phyloP scores from a whole-genome alignment of 2,329 filamentous ascomycete species.

The Ceratocystis eucalypticola region DNA sequence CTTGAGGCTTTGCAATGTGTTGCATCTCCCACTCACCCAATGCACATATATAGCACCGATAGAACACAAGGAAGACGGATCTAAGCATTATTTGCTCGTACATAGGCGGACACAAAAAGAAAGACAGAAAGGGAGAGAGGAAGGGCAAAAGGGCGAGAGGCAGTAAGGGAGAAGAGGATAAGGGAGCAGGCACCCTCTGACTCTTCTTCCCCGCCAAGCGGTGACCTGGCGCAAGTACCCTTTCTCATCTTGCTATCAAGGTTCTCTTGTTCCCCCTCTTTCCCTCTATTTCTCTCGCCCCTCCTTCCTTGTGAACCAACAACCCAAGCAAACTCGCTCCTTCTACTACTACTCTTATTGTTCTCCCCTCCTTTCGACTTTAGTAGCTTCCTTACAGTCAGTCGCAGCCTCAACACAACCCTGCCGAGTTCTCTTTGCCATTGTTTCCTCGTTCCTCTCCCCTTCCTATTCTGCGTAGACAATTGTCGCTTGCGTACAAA shows the following conservation, averaged over 20 bases:
- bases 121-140: neutral
- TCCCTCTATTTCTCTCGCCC: neutral
- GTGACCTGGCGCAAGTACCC: neutral
- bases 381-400: neutral
- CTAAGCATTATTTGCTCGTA: neutral
- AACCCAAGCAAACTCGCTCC: neutral
- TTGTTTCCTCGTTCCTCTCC: neutral
- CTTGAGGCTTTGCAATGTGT: neutral
- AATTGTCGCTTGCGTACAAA: no score
- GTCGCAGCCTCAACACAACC: neutral
- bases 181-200: neutral
- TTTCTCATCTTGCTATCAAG: neutral
- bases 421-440: neutral
- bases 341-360: neutral
- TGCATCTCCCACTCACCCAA: neutral
- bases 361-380: neutral
- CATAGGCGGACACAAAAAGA: neutral
- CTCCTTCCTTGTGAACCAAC: neutral
- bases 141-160: neutral
- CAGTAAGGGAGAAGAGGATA: neutral
- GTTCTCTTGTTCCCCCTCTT: neutral
- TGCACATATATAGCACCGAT: no score
- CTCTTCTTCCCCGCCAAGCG: neutral
- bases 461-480: neutral
- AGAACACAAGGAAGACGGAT: neutral